Base-by-base conservation (phyloP, 2,329 filamentous ascomycete species). In the Fusarium transvaalense region DNA sequence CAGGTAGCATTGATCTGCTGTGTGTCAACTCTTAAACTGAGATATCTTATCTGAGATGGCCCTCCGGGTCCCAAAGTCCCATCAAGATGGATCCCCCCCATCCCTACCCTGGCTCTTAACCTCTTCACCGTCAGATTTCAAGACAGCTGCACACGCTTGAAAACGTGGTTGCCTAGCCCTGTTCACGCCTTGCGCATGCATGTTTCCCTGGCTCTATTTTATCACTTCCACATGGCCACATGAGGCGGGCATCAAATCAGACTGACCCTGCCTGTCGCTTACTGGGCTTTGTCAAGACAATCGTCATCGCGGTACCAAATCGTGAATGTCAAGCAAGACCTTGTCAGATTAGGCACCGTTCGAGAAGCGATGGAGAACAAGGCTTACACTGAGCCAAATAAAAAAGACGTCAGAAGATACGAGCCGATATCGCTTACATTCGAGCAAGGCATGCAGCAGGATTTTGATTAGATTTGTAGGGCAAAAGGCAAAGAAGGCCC, bases 111-210 rank as follows among this genome's bases (percentile, higher is more conserved):
- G 46, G 53, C n/a, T 25, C 29, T 32, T 19, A 9, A 60, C 43
- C 17, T 38, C 31, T 42, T 60, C 45, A 65, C 65, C 46, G 65
- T 65, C 66, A 66, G 61, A 50, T 55, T 35, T 47, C 41, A 50
- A 47, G 45, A 52, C 19, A 55, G 31, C 32, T 51, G 34, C 53
- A 25, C 52, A 56, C 32, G 10, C 25, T 41, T 7, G 32, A 58
- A 41, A 69, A 69, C 51, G 61, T 69, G 66, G 66, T 37, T 69
- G 66, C 66, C 66, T 66, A 63, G 52, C 56, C 32, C 39, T 37
- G 43, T 35, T 37, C 38, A 57, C 32, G 46, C 23, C 53, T 50
- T 46, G 35, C 41, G 19, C 41, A 66, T 41, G 32, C 51, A 66
- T 66, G 42, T 29, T 31, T 35, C 31, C 53, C 43, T 51, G 25